Percentiles rank a stretch among this genome's conserved stretches.
Conservation (phyloP, 202 grass and related monocot genomes). For the Dendrocalamus latiflorus region DNA sequence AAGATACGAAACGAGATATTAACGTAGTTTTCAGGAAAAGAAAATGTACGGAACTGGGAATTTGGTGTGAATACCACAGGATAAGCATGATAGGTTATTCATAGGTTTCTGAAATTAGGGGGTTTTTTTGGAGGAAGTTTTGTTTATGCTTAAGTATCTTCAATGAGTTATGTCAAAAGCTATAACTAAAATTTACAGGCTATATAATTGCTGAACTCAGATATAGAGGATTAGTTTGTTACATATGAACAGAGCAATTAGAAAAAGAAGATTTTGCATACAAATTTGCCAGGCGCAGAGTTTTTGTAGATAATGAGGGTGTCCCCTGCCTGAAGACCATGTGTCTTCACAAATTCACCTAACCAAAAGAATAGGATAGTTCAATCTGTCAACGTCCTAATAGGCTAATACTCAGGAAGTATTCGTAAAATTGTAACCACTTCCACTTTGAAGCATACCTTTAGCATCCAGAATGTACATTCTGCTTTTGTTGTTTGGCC, state of each 20-base stretch:
- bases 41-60: background rate
- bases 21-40: background rate
- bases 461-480: constrained; percentile 95
- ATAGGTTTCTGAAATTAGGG: background rate
- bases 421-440: background rate
- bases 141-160: background rate
- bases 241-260: background rate
- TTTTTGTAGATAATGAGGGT: constrained; percentile 62
- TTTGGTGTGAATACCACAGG: background rate
- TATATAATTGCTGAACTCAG: background rate
- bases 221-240: background rate
- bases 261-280: constrained; percentile 24
- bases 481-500: constrained; percentile 97
- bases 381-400: constrained; percentile 1
- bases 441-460: constrained; percentile 39
- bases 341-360: constrained; percentile 90
- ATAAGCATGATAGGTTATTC: background rate
- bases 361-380: background rate
- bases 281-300: constrained; percentile 55
- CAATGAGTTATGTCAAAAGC: background rate
- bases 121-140: background rate
- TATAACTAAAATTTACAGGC: background rate
- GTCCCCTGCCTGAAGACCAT: constrained; percentile 78
- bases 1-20: background rate
- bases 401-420: background rate